phyloP scores from a whole-genome alignment of 306 rosid species.

The Castanospermum australe region DNA sequence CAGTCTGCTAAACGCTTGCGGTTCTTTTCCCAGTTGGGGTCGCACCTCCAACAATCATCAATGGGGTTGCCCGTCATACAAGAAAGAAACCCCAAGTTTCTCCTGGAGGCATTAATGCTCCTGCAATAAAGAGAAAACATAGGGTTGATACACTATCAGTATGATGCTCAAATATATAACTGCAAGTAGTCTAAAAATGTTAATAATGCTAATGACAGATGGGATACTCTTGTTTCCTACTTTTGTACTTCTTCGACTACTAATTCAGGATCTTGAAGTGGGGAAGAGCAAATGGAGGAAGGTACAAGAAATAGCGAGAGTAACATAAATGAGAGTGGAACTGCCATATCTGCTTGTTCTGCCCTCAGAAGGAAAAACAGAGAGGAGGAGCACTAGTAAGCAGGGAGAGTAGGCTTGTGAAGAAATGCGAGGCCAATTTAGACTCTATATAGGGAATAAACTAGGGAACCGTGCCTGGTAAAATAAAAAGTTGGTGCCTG shows the following conservation, averaged over 20 bases:
- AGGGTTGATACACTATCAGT: not conserved
- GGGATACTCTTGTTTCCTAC: slow-evolving; percentile 30
- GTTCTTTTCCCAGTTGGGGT: slow-evolving; percentile 73
- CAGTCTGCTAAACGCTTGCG: slow-evolving; percentile 73
- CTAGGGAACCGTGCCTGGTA: slow-evolving; percentile 24
- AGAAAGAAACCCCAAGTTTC: slow-evolving; percentile 68
- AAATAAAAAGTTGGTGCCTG: slow-evolving; percentile 14
- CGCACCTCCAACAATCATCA: slow-evolving; percentile 97
- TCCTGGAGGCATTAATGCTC: slow-evolving; percentile 68
- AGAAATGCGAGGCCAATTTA: slow-evolving; percentile 24
- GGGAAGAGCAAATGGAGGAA: slow-evolving; percentile 51
- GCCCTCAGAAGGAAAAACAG: not conserved
- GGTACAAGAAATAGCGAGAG: slow-evolving; percentile 40
- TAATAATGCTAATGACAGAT: not conserved
- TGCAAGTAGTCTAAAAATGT: not conserved
- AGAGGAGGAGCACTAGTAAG: slow-evolving; percentile 22
- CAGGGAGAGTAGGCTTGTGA: slow-evolving; percentile 36
- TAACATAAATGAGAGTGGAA: slow-evolving; percentile 37
- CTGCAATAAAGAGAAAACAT: slow-evolving; percentile 31
- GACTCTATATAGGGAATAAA: slow-evolving; percentile 48
- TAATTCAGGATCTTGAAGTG: slow-evolving; percentile 57
- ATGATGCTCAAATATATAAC: not conserved
- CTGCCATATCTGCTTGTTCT: slow-evolving; percentile 50
- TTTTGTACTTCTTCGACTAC: slow-evolving; percentile 65
- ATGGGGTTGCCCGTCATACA: slow-evolving; percentile 81